Conservation (phyloP, 768 basidiomycete species). For the Galerina sulciceps region DNA sequence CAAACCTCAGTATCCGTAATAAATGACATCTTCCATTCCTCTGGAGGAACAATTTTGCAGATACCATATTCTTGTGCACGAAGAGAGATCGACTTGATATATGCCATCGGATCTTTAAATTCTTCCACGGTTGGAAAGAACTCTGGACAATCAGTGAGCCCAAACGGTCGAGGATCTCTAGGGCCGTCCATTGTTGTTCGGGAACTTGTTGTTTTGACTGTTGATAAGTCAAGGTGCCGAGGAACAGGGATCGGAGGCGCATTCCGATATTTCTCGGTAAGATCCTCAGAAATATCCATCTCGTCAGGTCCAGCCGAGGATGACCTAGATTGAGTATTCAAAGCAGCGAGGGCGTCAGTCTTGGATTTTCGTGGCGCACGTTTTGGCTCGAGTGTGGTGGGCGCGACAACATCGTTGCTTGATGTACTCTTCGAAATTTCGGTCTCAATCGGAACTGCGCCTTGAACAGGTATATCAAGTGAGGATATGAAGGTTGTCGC, state of each 20-base stretch:
- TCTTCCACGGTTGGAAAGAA: slow-evolving; percentile 91
- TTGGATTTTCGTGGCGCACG: slow-evolving; percentile 90
- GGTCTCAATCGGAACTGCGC: slow-evolving; percentile 65
- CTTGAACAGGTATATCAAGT: slow-evolving; percentile 79
- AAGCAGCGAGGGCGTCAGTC: slow-evolving; percentile 82
- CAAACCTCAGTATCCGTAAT: slow-evolving; percentile 91
- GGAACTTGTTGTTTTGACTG: slow-evolving; percentile 70
- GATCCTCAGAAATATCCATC: slow-evolving; percentile 48
- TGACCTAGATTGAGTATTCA: slow-evolving; percentile 69
- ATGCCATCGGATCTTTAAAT: slow-evolving; percentile 93
- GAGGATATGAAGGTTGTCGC: slow-evolving; percentile 64
- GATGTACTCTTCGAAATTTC: slow-evolving; percentile 42
- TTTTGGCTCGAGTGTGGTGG: slow-evolving; percentile 50
- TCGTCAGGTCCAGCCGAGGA: slow-evolving; percentile 60
- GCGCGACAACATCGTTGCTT: slow-evolving; percentile 38
- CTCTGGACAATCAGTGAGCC: slow-evolving; percentile 85
- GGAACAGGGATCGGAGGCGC: slow-evolving; percentile 64
- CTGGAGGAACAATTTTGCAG: slow-evolving; percentile 94
- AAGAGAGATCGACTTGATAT: slow-evolving; percentile 81
- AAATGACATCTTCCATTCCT: slow-evolving; percentile 95
- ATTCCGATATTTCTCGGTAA: slow-evolving; percentile 53
- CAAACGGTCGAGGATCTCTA: slow-evolving; percentile 74
- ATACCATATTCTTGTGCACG: slow-evolving; percentile 82
- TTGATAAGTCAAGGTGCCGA: slow-evolving; percentile 65
- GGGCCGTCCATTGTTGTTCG: slow-evolving; percentile 41